Conservation (phyloP, 495 filamentous ascomycete genomes). For the Aspergillus bertholletiae region DNA sequence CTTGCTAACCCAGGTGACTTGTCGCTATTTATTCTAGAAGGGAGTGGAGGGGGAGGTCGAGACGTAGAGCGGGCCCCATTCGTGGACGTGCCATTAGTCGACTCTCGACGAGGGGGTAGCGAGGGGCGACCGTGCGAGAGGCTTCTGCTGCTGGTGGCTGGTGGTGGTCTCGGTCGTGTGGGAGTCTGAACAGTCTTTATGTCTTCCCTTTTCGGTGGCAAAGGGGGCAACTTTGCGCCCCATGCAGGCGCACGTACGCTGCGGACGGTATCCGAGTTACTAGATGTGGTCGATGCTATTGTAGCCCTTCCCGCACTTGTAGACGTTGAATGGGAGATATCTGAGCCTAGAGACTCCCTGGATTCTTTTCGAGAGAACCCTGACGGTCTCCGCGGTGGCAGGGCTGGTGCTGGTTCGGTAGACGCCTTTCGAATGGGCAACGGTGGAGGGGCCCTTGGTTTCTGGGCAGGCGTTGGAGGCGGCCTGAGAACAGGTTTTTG, state of each 20-base stretch:
- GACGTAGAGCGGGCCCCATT: conserved; percentile 4
- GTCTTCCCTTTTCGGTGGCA: conserved; percentile 40
- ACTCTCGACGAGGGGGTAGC: conserved; percentile 17
- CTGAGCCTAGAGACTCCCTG: conserved; percentile 34
- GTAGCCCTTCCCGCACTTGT: conserved; percentile 35
- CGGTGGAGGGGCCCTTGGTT: conserved; percentile 44
- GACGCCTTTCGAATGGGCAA: conserved; percentile 47
- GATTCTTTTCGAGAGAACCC: conserved; percentile 25
- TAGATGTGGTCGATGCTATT: conserved; percentile 30
- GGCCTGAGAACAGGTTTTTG: conserved; percentile 20
- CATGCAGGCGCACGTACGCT: conserved; percentile 42
- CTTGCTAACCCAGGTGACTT: conserved; percentile 13
- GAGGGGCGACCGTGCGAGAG: conserved; percentile 12
- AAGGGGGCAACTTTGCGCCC: conserved; percentile 40
- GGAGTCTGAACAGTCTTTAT: conserved; percentile 14
- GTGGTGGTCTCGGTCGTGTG: conserved; percentile 22
- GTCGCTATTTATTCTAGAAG: conserved; percentile 25
- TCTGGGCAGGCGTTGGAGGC: conserved; percentile 28
- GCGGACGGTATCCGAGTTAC: conserved; percentile 23
- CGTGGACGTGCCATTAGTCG: conserved; percentile 12
- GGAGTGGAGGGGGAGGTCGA: conserved; percentile 23
- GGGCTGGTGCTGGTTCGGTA: conserved; percentile 36
- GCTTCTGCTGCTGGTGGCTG: conserved; percentile 15
- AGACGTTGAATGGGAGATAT: conserved; percentile 34
- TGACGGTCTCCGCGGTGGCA: conserved; percentile 39